A percentile compares a stretch with the other conserved stretches of the same genome.
These are phyloP conservation scores for Xylariales sp. DNA, from an alignment of 2,329 filamentous ascomycete genomes.

Conservation along the genomic window DNA sequence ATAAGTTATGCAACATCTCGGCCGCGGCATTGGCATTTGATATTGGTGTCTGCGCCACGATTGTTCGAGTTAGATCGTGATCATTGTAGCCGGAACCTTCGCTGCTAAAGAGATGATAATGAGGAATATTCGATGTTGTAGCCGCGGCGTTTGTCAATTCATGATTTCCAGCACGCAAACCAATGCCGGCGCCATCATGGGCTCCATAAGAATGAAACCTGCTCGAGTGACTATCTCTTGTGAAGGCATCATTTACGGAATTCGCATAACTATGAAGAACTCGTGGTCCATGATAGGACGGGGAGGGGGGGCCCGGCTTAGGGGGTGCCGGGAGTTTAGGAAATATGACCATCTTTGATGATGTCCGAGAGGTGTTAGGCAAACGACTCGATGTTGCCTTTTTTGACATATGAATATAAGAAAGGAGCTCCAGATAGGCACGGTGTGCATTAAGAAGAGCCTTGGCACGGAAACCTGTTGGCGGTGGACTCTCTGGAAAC, in stretches of 20 bases:
- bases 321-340: conserved; percentile 44
- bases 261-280: conserved; percentile 10
- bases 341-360: conserved; percentile 49
- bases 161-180: too few relatives aligned
- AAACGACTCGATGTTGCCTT: conserved; percentile 38
- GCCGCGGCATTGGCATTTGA: conserved; percentile 62
- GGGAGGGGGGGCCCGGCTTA: too few relatives aligned
- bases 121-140: conserved; percentile 11
- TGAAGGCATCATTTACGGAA: conserved; percentile 10
- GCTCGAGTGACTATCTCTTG: conserved; percentile 2
- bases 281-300: too few relatives aligned
- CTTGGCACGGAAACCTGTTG: conserved; percentile 59
- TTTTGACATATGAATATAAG: conserved; percentile 58
- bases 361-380: conserved; percentile 29
- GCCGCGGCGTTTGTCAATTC: too few relatives aligned
- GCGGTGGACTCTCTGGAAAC: conserved; percentile 20
- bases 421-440: conserved; percentile 67
- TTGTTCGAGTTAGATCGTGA: conserved; percentile 15
- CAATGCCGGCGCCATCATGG: too few relatives aligned
- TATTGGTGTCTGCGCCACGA: conserved; percentile 33
- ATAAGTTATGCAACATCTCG: conserved; percentile 68
- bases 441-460: conserved; percentile 66
- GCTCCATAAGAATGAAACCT: conserved; percentile 6
- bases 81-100: conserved; percentile 14
- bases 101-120: conserved; percentile 18